Base-by-base conservation (phyloP, 257 asterid species). In the Avicennia marina region DNA sequence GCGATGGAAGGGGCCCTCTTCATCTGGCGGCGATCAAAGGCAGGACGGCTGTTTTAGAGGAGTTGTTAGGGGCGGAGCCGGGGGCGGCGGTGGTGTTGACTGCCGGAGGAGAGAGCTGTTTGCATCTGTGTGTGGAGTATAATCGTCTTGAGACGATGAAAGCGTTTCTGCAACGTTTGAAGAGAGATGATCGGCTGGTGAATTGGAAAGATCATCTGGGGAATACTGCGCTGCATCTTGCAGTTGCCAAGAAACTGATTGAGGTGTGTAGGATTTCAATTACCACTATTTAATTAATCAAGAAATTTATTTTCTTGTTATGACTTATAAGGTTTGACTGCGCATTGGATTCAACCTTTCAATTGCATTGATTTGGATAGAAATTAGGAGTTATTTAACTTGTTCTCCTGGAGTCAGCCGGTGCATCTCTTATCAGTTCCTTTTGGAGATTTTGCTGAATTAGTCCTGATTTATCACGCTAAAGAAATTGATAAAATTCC, bases 1-100 rank as follows among this genome's bases (percentile, higher is more conserved):
- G 59, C 26, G 73, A 56, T 3, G 70, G 77, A 53, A 10, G 71
- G 53, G 61, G 29, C 36, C 73, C 70, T 21, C 66, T 72, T 11
- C 77, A 72, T 43, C 46, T 72, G 33, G 73, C 63, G 11, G 73
- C 70, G 62, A 66, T 72, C 33, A 72, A 66, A 34, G 73, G 77
- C 26, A 16, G 77, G 21, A 27, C 58, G 56, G 66, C 27, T 38
- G 66, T 66, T 34, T 10, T 69, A 50, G 18, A 39, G 18, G 75
- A 63, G 60, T 21, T 69, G 54, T 2, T 49, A 12, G 41, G 7
- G 64, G 62, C 47, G 36, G 68, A 62, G 58, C 70, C 65, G 38
- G 42, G 11, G 50, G 70, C 44, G 25, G 59, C 64, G 18, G 41
- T 17, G n/a, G 56, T 24, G 65, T 20, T 72, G 54, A 66, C 54